Base-by-base conservation (phyloP, 2,329 filamentous ascomycete genomes). In the Eutypa lata region DNA sequence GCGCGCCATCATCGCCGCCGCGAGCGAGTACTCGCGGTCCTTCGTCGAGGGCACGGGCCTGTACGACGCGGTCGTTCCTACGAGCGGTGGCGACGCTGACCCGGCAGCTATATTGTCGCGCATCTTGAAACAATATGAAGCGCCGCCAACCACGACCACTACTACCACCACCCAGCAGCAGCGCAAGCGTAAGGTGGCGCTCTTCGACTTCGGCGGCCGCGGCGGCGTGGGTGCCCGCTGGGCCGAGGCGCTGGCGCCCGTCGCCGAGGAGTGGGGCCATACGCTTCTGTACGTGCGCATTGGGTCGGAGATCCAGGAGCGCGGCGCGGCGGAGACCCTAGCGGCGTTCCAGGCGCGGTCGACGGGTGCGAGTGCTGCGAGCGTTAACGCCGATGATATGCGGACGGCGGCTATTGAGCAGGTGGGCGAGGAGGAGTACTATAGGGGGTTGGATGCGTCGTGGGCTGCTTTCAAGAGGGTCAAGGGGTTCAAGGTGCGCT, bases 161-260 rank as follows among this genome's bases (percentile, higher is more conserved):
- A n/a, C n/a, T n/a, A n/a, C n/a, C n/a, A n/a, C n/a, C n/a, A n/a
- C n/a, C n/a, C n/a, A n/a, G n/a, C n/a, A n/a, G n/a, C n/a, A n/a
- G n/a, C n/a, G 26, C 26, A 31, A 31, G 26, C 5, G 46, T 4
- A 56, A 55, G 26, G 53, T 67, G 31, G 57, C 64, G 1, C 22
- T 68, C 11, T 57, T 60, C 54, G 66, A 68, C 58, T 67, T 67
- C 47, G 66, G 66, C 47, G 65, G 63, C 1, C 62, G 65, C 16
- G 59, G 35, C 11, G 57, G 58, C 48, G 57, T 54, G 1, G 61
- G 49, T 0, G 45, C 49, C 38, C 52, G 50, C 38, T 67, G 65
- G 66, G 58, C 59, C 1, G 43, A 47, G 1, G 53, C 54, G 5
- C 50, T 67, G 7, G 28, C 49, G 26, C 7, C 43, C 3, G 47